These are phyloP conservation scores for Trichoderma gamsii DNA, from an alignment of 495 filamentous ascomycete species.

Conservation along the genomic window DNA sequence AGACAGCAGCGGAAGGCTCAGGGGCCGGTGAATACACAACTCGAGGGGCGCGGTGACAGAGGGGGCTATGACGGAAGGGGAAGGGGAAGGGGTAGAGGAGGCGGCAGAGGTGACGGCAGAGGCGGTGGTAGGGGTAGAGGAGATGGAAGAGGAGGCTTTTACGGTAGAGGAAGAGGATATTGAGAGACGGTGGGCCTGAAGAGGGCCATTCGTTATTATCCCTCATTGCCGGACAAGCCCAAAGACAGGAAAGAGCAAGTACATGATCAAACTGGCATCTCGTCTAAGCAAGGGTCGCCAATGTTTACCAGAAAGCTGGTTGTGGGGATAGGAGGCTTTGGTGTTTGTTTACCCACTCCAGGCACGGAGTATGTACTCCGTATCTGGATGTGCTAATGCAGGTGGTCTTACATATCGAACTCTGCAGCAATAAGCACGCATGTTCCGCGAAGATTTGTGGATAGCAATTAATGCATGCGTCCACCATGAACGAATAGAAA, in stretches of 20 bases:
- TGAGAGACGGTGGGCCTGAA: constrained; percentile 21
- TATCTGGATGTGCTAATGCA: background rate
- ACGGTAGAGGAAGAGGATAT: constrained; percentile 29
- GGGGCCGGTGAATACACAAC: constrained; percentile 31
- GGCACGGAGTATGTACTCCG: too few relatives aligned
- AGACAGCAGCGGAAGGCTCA: constrained; percentile 44
- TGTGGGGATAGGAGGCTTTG: background rate
- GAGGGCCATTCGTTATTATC: background rate
- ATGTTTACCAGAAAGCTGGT: too few relatives aligned
- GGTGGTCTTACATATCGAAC: background rate
- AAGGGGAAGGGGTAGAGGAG: constrained; percentile 29
- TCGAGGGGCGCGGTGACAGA: constrained; percentile 27
- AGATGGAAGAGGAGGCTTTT: constrained; percentile 24
- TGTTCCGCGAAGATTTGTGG: background rate
- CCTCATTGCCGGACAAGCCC: too few relatives aligned
- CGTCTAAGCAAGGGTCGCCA: too few relatives aligned
- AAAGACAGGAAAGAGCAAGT: too few relatives aligned
- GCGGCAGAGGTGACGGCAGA: constrained; percentile 28
- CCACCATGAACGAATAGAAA: background rate
- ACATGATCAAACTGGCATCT: too few relatives aligned
- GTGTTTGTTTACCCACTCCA: background rate
- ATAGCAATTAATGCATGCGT: background rate
- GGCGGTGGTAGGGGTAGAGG: constrained; percentile 31
- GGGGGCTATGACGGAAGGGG: constrained; percentile 23
- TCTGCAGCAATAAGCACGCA: background rate